Evolutionary conservation across 2,329 filamentous ascomycete genomes (phyloP), one percentile per base, ranked within the genome.

Genomic region (Zelopaecilomyces penicillatus): DNA sequence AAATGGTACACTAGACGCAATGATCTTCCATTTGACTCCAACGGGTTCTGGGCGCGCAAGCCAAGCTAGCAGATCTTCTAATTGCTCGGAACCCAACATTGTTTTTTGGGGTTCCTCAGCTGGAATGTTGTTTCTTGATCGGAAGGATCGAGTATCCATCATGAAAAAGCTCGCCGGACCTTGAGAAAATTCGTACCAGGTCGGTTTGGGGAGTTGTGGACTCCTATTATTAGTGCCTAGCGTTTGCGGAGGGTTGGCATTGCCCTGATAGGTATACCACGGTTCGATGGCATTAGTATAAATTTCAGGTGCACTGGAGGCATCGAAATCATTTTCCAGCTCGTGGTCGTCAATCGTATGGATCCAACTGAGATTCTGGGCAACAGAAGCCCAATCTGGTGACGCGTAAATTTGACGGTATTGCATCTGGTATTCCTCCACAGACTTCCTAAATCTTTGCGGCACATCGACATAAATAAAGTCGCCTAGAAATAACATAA

Each of bases 291-390:
- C 90, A 0, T 84, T 78, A 3, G 75, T 65, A 59, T 91, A 96
- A 0, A 95, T 77, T 5, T 87, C 86, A 0, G 87, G 89, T 10
- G 78, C 83, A 60, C 91, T 93, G 12, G 76, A 73, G 48, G 84
- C 81, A 89, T 90, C 96, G 65, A 97, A 91, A 55, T 97, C 96
- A 55, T 98, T 97, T 5, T 78, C 78, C 50, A 98, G 96, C 61
- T 98, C 93, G 57, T 98, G 93, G 61, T 98, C 93, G 59, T 98
- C 93, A 5, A 96, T 77, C 2, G 95, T 90, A 58, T 98, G 93
- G 37, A 97, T 87, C 93, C 93, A 98, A 55, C 90, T 94, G n/a
- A 97, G 70, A 44, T 88, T 82, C 53, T 84, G 74, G 1, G 80
- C 80, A 8, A 86, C 81, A 1, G 80, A 69, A 1, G 78, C 72